Base-by-base conservation (phyloP, 768 basidiomycete genomes). In the Porpolomopsis calyptriformis region DNA sequence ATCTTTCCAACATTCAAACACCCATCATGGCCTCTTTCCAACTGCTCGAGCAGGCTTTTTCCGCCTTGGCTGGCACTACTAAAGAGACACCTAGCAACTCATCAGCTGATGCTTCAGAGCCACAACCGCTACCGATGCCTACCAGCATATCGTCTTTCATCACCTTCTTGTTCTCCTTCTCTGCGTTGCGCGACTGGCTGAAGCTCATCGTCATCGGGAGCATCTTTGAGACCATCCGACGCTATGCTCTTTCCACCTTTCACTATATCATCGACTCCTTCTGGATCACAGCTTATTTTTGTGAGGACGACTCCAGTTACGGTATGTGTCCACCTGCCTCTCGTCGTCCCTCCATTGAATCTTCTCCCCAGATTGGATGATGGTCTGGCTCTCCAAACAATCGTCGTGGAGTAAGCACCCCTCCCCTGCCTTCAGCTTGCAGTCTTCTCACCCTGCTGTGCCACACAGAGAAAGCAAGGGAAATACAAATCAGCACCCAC, bases 381-480 rank as follows among this genome's bases (percentile, higher is more conserved):
- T 83, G 71, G 61, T 70, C 33, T 86, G 83, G 82, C 60, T 85
- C 0, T 76, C 79, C 3, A 68, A 69, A 43, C 76, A 77, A 34
- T 70, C 77, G 16, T 64, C 71, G n/a, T 84, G 78, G 78, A 62
- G 42, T 43, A n/a, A 4, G 27, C 20, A 2, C 20, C 70, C 73
- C 49, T 20, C 54, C 76, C 62, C 4, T 38, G 1, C 53, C 48
- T 29, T 53, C 49, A 24, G 46, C 47, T 18, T 43, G 43, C 22
- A 43, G 37, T 46, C 34, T n/a, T 33, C 59, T 59, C 52, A 42
- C 50, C 44, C 14, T n/a, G 43, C 0, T 23, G 56, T 14, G 42
- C 39, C 42, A 67, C 66, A 10, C 18, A 43, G 42, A 55, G 43
- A 55, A 60, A 29, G 70, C 75, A 5, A 72, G 78, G 6, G 68